Percentiles rank a stretch among this genome's conserved stretches.
These are phyloP conservation scores for Ganoderma resinaceum DNA, from an alignment of 1,284 basidiomycete genomes.

Conservation along the genomic window DNA sequence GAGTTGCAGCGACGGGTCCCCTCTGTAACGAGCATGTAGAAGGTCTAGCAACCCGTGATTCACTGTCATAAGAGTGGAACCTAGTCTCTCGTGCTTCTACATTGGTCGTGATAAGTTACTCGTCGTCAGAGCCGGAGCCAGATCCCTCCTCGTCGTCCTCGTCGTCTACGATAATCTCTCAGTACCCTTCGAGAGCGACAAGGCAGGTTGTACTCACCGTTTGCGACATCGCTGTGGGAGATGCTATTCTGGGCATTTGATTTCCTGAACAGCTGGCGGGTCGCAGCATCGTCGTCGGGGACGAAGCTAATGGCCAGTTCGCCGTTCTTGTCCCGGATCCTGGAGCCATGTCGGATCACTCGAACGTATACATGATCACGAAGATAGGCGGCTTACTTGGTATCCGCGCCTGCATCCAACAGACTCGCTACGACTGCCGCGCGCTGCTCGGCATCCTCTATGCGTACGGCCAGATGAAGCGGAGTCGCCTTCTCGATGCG, in stretches of 20 bases:
- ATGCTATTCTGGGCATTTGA: conserved; percentile 52
- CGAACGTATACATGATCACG: neutral
- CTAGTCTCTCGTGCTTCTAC: neutral
- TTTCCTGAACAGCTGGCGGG: conserved; percentile 56
- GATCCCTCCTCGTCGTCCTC: conserved; percentile 44
- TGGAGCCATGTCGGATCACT: conserved; percentile 36
- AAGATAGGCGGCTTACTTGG: conserved; percentile 51
- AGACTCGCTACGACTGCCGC: conserved; percentile 64
- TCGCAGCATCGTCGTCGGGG: conserved; percentile 54
- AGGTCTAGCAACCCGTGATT: conserved; percentile 1
- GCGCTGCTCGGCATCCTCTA: conserved; percentile 68
- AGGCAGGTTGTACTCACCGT: conserved; percentile 37
- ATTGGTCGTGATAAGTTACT: conserved; percentile 30
- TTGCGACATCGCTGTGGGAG: conserved; percentile 47
- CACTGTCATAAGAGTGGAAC: conserved; percentile 7
- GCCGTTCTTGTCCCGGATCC: conserved; percentile 78
- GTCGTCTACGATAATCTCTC: conserved; percentile 25
- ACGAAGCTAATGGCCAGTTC: conserved; percentile 67
- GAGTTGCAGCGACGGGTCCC: neutral
- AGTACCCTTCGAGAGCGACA: neutral
- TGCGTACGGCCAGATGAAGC: conserved; percentile 78
- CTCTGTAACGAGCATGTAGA: neutral
- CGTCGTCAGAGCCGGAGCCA: conserved; percentile 46
- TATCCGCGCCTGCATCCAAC: conserved; percentile 82
- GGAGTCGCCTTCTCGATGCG: conserved; percentile 80